A percentile compares a stretch with the other conserved stretches of the same genome.
Conservation (phyloP, 495 filamentous ascomycete species). For the Aspergillus funiculosus region DNA sequence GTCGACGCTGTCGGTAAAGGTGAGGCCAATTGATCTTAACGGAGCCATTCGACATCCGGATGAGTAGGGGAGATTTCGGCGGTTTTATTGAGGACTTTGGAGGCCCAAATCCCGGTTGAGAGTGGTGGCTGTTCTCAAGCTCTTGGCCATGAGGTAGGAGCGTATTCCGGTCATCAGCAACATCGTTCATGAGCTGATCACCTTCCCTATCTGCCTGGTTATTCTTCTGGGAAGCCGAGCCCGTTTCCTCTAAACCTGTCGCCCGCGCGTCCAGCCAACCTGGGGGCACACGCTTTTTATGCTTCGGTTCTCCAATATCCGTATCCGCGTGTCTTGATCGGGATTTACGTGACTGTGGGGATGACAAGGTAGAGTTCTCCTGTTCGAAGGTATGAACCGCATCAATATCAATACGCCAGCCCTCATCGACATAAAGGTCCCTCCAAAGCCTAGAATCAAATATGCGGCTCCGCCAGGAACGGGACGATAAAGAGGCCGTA, state of each 20-base stretch:
- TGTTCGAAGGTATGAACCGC: slow-evolving; percentile 66
- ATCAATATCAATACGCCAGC: slow-evolving; percentile 66
- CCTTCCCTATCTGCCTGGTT: slow-evolving; percentile 41
- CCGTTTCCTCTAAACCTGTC: slow-evolving; percentile 6
- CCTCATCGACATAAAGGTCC: slow-evolving; percentile 70
- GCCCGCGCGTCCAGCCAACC: slow-evolving; percentile 35
- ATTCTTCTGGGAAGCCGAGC: neutral
- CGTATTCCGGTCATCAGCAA: slow-evolving; percentile 20
- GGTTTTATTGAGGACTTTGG: slow-evolving; percentile 16
- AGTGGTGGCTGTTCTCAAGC: neutral
- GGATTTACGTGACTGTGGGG: slow-evolving; percentile 41
- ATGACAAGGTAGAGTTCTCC: slow-evolving; percentile 40
- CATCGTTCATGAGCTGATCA: slow-evolving; percentile 46
- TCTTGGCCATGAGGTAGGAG: slow-evolving; percentile 10
- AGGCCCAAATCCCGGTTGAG: slow-evolving; percentile 5
- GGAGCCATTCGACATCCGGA: slow-evolving; percentile 30
- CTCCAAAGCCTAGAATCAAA: slow-evolving; percentile 83
- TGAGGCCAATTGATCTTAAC: slow-evolving; percentile 51
- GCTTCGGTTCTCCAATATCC: slow-evolving; percentile 43
- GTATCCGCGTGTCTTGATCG: slow-evolving; percentile 40
- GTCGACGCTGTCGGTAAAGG: slow-evolving; percentile 79
- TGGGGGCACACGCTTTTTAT: slow-evolving; percentile 48
- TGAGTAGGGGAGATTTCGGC: slow-evolving; percentile 30
- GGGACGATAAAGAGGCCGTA: slow-evolving; percentile 68
- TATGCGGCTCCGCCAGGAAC: slow-evolving; percentile 76